A percentile compares a stretch with the other conserved stretches of the same genome.
Evolutionary conservation across 306 rosid species (phyloP).

Genomic region (apple (Malus domestica)): DNA sequence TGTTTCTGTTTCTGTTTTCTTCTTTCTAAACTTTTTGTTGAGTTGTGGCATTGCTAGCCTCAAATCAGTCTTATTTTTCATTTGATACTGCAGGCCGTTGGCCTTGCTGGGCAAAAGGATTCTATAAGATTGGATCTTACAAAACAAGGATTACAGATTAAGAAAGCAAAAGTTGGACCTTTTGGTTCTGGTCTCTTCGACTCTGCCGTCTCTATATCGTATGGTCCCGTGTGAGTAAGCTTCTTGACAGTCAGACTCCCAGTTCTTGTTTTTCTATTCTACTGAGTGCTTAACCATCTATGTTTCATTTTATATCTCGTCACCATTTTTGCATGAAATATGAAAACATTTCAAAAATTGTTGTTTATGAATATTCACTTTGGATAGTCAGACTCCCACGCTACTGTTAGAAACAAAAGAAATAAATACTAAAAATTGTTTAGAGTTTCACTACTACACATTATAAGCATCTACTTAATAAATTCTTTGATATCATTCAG

Average conservation of each 20-base stretch:
- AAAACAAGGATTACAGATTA: slow-evolving; percentile 40
- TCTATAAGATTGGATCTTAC: slow-evolving; percentile 74
- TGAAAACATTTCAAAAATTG: too few species aligned
- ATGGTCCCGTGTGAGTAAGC: slow-evolving; percentile 61
- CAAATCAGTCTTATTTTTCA: slow-evolving; percentile 17
- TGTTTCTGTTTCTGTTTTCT: neutral
- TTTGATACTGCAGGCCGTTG: slow-evolving; percentile 56
- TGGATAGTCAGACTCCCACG: neutral
- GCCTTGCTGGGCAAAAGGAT: slow-evolving; percentile 55
- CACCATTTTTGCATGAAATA: too few species aligned
- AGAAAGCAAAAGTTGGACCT: slow-evolving; percentile 96
- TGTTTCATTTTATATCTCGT: neutral
- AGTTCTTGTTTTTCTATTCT: neutral
- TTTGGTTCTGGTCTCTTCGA: slow-evolving; percentile 79
- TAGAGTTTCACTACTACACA: neutral
- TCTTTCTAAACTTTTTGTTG: neutral
- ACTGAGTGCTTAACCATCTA: neutral
- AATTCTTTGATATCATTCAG: neutral
- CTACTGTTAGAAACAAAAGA: neutral
- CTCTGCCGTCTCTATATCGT: slow-evolving; percentile 86
- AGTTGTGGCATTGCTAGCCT: slow-evolving; percentile 6
- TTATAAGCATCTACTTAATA: neutral
- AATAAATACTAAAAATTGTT: neutral
- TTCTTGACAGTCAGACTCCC: slow-evolving; percentile 20
- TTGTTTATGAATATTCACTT: too few species aligned